phyloP scores from a whole-genome alignment of 106 monocot species.

The Acanthochlamys bracteata region DNA sequence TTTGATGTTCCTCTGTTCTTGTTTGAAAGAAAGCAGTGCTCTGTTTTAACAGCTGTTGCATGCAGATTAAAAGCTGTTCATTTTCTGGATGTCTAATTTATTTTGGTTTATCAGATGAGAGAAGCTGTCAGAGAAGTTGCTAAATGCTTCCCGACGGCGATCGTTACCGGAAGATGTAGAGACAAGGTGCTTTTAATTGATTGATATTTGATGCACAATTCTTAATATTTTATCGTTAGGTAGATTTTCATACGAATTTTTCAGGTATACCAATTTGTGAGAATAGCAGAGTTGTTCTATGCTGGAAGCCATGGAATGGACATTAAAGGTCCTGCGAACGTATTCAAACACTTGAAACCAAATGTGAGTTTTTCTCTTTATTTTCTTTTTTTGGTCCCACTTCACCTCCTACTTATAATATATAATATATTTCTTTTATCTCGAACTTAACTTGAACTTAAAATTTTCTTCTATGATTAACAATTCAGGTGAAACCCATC shows the following conservation, averaged over 20 bases:
- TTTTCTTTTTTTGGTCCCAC: slow-evolving; percentile 2
- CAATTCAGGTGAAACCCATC: slow-evolving; percentile 32
- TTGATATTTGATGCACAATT: neutral
- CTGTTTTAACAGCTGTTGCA: neutral
- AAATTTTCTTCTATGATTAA: too few species aligned
- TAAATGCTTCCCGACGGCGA: slow-evolving; percentile 61
- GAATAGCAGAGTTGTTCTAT: slow-evolving; percentile 69
- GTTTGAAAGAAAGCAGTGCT: neutral
- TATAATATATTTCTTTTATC: too few species aligned
- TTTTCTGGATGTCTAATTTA: too few species aligned
- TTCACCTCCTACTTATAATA: neutral
- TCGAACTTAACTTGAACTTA: too few species aligned
- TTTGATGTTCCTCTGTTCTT: neutral
- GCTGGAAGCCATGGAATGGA: slow-evolving; percentile 97
- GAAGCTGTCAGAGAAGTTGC: slow-evolving; percentile 51
- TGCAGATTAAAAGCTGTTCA: too few species aligned
- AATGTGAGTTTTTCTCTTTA: slow-evolving; percentile 20
- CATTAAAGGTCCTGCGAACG: slow-evolving; percentile 63
- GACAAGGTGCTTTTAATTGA: slow-evolving; percentile 75
- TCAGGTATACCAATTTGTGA: slow-evolving; percentile 66
- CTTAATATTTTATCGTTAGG: neutral
- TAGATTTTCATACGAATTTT: neutral
- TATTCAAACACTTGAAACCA: slow-evolving; percentile 26
- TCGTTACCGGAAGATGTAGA: slow-evolving; percentile 67
- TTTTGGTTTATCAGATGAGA: slow-evolving; percentile 79